These are phyloP conservation scores for Andrographis paniculata DNA, from an alignment of 305 asterid genomes.

Conservation along the genomic window DNA sequence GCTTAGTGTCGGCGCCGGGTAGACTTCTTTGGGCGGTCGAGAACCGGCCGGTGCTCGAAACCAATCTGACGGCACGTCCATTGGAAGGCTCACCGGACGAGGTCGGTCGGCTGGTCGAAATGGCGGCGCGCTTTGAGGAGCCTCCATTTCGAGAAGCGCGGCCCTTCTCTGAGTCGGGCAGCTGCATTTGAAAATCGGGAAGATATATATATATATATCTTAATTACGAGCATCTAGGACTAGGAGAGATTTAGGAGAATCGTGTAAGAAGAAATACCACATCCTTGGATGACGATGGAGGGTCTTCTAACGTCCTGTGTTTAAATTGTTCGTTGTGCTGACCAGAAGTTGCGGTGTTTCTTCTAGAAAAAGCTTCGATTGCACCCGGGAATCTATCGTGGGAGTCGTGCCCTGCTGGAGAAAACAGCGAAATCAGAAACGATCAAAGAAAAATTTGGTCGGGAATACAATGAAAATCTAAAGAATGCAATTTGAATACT, in stretches of 20 bases:
- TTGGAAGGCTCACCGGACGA: constrained; percentile 77
- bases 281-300: constrained; percentile 56
- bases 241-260: neutral
- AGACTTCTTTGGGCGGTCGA: constrained; percentile 72
- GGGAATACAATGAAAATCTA: no score
- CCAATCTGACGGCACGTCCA: constrained; percentile 47
- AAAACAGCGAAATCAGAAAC: neutral
- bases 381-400: constrained; percentile 64
- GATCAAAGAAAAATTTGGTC: no score
- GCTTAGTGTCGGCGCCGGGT: constrained; percentile 69
- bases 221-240: neutral
- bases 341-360: constrained; percentile 46
- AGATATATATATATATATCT: neutral
- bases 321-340: constrained; percentile 51
- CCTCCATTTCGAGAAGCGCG: constrained; percentile 61
- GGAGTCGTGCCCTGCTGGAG: constrained; percentile 51
- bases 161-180: constrained; percentile 57
- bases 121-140: constrained; percentile 59
- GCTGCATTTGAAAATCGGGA: constrained; percentile 36
- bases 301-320: constrained; percentile 51
- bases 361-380: constrained; percentile 58
- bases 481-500: no score
- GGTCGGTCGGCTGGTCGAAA: constrained; percentile 68
- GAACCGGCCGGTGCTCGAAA: constrained; percentile 54
- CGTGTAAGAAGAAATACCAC: constrained; percentile 31